Conservation (phyloP, 2,329 filamentous ascomycete genomes). For the Parascedosporium putredinis region DNA sequence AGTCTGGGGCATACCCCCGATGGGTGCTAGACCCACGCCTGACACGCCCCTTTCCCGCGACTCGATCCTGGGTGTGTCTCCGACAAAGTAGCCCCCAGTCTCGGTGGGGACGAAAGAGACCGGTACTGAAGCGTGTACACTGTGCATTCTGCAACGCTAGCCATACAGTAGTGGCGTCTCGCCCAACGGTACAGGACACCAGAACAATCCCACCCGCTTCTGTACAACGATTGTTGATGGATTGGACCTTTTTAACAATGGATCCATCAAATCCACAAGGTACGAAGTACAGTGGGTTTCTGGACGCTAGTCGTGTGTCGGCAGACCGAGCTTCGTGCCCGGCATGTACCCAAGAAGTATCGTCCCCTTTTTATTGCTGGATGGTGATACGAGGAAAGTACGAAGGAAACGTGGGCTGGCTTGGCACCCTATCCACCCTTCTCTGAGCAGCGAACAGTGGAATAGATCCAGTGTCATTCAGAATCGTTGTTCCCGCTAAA, state of each 20-base stretch:
- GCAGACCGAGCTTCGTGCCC: not conserved
- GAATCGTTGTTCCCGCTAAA: not conserved
- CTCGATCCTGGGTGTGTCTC: not conserved
- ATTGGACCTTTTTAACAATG: not conserved
- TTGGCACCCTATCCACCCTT: not conserved
- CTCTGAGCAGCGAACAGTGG: not conserved
- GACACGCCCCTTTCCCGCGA: not conserved
- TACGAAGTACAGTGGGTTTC: not conserved
- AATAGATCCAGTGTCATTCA: not conserved
- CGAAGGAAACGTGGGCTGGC: not conserved
- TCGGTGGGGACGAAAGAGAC: not conserved
- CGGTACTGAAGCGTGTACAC: not conserved
- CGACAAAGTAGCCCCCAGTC: not conserved
- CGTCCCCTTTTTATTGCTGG: not conserved
- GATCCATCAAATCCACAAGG: too few relatives aligned
- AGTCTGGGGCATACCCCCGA: not conserved
- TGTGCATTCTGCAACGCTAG: not conserved
- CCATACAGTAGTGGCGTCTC: not conserved
- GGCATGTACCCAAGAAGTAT: not conserved
- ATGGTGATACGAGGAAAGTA: not conserved
- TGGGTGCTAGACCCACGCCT: not conserved
- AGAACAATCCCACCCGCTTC: not conserved
- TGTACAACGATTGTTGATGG: not conserved
- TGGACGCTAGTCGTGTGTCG: not conserved
- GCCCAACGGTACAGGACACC: not conserved